phyloP scores from a whole-genome alignment of 2,329 filamentous ascomycete species.

The Elsinoe ampelina region DNA sequence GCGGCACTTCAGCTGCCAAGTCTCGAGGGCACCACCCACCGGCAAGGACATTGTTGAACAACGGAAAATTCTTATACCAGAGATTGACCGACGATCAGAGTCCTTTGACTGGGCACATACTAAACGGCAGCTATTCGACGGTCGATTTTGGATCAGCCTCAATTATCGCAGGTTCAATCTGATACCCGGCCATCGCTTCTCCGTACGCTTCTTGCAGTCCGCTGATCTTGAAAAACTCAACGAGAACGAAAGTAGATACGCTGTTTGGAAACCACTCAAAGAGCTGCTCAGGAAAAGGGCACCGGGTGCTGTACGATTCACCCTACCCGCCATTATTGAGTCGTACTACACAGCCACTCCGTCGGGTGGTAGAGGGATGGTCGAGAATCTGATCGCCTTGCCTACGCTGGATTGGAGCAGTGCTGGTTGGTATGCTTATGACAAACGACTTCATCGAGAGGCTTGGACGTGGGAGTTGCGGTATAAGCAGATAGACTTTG shows the following conservation, averaged over 20 bases:
- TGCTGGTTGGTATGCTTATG: constrained; percentile 5
- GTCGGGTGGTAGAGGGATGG: not conserved
- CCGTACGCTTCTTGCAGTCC: constrained; percentile 33
- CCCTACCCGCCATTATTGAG: constrained; percentile 29
- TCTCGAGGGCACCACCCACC: constrained; percentile 4
- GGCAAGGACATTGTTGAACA: not conserved
- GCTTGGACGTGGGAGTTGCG: constrained; percentile 20
- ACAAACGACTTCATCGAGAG: not conserved
- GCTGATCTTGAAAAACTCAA: constrained; percentile 21
- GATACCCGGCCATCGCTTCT: constrained; percentile 22
- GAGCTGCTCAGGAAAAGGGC: constrained; percentile 23
- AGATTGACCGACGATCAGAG: not conserved
- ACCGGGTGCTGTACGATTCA: constrained; percentile 32
- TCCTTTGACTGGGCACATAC: constrained; percentile 14
- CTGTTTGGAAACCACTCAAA: constrained; percentile 16
- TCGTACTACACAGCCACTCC: not conserved
- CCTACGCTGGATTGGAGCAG: constrained; percentile 24
- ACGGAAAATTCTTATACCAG: not conserved
- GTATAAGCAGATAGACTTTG: constrained; percentile 23
- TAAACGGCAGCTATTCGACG: constrained; percentile 43
- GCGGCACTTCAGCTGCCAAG: not conserved
- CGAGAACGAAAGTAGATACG: not conserved
- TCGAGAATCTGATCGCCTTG: constrained; percentile 23
- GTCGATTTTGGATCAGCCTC: constrained; percentile 47
- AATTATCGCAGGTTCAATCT: constrained; percentile 21